These are phyloP conservation scores for Chlorella sp. DNA, from an alignment of 139 green algal species.

Conservation along the genomic window DNA sequence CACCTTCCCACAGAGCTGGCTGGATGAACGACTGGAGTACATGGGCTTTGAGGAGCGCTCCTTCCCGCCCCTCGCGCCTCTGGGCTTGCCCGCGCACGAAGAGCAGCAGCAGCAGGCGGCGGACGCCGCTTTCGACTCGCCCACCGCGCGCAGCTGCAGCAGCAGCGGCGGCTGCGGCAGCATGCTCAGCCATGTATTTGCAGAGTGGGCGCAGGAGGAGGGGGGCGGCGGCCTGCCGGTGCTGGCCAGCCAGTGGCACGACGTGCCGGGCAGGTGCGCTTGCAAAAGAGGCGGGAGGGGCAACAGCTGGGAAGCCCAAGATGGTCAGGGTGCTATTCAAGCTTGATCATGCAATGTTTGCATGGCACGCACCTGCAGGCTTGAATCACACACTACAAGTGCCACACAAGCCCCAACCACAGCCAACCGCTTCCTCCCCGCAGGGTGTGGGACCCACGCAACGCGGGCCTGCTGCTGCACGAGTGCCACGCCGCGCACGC, in stretches of 20 bases:
- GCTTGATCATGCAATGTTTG: too few species aligned
- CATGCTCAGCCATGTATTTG: not conserved
- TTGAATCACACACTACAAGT: too few species aligned
- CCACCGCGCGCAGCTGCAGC: not conserved
- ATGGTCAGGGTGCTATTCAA: too few species aligned
- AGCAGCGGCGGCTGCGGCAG: constrained; percentile 4
- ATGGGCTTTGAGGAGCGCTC: constrained; percentile 18
- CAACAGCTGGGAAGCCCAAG: too few species aligned
- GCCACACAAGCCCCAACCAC: too few species aligned
- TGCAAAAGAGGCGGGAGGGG: too few species aligned
- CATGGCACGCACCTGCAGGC: too few species aligned
- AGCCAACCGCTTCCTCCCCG: too few species aligned
- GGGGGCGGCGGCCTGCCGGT: constrained; percentile 7
- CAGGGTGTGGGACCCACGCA: constrained; percentile 15
- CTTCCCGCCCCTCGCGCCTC: constrained; percentile 11
- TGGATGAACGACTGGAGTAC: constrained; percentile 20
- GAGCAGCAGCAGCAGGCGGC: not conserved
- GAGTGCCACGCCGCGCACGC: constrained; percentile 26
- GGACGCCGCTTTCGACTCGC: not conserved
- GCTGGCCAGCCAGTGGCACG: constrained; percentile 38
- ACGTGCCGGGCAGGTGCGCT: not conserved
- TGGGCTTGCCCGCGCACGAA: not conserved
- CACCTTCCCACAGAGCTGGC: not conserved
- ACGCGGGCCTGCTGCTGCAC: constrained; percentile 1
- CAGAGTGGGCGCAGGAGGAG: not conserved